Evolutionary conservation across 2,329 filamentous ascomycete genomes (phyloP), one percentile per base, ranked within the genome.

Genomic region (Anisogramma anomala): DNA sequence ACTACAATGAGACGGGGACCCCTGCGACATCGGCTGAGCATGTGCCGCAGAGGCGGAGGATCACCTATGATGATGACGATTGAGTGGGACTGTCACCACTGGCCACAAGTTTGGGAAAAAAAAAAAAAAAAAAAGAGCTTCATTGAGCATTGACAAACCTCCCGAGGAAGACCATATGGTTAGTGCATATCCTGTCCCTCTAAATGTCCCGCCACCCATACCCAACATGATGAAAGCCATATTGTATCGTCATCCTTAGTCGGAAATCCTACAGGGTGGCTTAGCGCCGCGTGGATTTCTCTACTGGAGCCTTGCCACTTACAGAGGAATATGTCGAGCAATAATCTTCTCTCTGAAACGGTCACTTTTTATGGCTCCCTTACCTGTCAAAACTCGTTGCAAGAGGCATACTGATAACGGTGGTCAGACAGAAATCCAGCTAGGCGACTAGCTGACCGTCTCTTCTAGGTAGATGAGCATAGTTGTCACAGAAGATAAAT

Each of bases 181-280:
- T 6, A 44, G 44, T 47, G n/a, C n/a, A n/a, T n/a, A 4, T 28
- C 26, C 4, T 4, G 33, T 31, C 40, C 33, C 23, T 34, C 30
- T 27, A 37, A 40, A 33, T 31, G 38, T 20, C 15, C 30, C 14
- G n/a, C 13, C 23, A 10, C 20, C 9, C 14, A 39, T 23, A 18
- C 37, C 53, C 56, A 55, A 51, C 55, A 82, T 89, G 86, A 93
- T 89, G 86, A 91, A 78, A 87, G 69, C 62, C 65, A 42, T 23
- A 23, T 45, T 66, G 72, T 87, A 88, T 87, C 82, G 84, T 93
- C 86, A 93, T 94, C 86, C 86, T 93, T 93, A 93, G 84, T 70
- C 86, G 74, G 79, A 93, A 64, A 62, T 66, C 64, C 58, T 58
- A 59, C 55, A 53, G 53, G 41, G 49, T 48, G 48, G 20, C 27